A percentile compares a stretch with the other conserved stretches of the same genome.
Conservation (phyloP, 345 rosid species). For the Citrus inodora region DNA sequence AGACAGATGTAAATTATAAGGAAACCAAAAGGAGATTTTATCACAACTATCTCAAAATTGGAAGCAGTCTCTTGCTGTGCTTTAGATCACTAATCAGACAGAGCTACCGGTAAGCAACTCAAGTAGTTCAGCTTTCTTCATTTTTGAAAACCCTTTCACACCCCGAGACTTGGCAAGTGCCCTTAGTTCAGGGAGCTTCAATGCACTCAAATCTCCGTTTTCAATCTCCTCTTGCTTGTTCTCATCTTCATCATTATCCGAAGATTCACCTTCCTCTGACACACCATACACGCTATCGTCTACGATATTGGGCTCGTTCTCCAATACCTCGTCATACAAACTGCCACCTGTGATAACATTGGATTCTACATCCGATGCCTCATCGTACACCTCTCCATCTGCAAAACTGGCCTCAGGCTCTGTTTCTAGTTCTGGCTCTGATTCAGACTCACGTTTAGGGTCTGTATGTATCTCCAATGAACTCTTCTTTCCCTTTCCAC, state of each 20-base stretch:
- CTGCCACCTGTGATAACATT: conserved; percentile 20
- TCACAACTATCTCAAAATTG: conserved; percentile 13
- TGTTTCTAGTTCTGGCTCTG: conserved; percentile 20
- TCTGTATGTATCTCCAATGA: conserved; percentile 30
- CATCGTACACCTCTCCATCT: conserved; percentile 23
- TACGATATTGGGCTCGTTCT: conserved; percentile 17
- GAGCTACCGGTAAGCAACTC: conserved; percentile 44
- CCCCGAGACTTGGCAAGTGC: conserved; percentile 77
- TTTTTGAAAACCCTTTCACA: conserved; percentile 74
- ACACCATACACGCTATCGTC: conserved; percentile 26
- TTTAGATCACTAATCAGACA: conserved; percentile 20
- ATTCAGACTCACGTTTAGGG: conserved; percentile 26
- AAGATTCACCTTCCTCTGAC: conserved; percentile 13
- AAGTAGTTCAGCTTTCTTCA: conserved; percentile 72
- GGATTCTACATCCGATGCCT: conserved; percentile 27
- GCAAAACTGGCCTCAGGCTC: conserved; percentile 29
- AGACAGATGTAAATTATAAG: neutral
- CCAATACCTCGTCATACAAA: conserved; percentile 22
- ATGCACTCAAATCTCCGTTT: conserved; percentile 42
- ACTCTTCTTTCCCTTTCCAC: conserved; percentile 36
- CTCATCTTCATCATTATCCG: conserved; percentile 23
- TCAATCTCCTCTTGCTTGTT: conserved; percentile 26
- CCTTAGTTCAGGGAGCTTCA: conserved; percentile 71
- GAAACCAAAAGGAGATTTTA: conserved; percentile 11
- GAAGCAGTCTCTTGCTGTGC: neutral